Base-by-base conservation (phyloP, 108 stramenopile genomes). In the Epithemia pelagica region DNA sequence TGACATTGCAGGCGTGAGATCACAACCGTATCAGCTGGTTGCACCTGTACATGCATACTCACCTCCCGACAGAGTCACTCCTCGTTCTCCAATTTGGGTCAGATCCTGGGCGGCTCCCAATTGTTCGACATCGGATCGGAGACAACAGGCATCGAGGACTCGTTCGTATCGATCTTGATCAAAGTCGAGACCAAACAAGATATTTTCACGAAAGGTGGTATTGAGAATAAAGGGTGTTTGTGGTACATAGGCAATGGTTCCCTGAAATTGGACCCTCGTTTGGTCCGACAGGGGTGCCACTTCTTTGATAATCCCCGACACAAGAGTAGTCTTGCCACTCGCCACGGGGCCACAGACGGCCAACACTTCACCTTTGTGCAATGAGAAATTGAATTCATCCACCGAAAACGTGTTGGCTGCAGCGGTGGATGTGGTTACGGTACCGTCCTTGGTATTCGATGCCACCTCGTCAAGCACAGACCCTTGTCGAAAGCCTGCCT, bases 151-250 rank as follows among this genome's bases (percentile, higher is more conserved):
- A 52, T 86, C 78, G 18, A 98, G 51, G 1, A 94, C 93, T 61
- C 74, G 57, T 26, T 96, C 71, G 84, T 99, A 99, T 25, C 83
- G 69, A 10, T 82, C 82, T 28, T 65, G 21, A 52, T 96, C 80
- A 37, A 74, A 91, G 2, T 65, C 59, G 26, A 67, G 60, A 22
- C 99, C 99, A 72, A 98, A 97, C 51, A 98, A 63, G 30, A 99
- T 95, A 76, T 99, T 99, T 3, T 97, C 98, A 2, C 92, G 77
- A 10, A 98, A 24, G 3, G 95, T 94, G 19, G 79, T 72, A 71
- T 99, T 99, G 25, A 95, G 74, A 58, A 99, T 96, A 67, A 97
- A 99, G 5, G 96, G 81, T 28, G 76, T 86, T 68, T 99, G 97
- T 31, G 82, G 81, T 2, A 89, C 93, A 79, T 96, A 99, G 1